Evolutionary conservation across 73 alveolate species (phyloP).

Genomic region (Tetrahymena malaccensis): DNA sequence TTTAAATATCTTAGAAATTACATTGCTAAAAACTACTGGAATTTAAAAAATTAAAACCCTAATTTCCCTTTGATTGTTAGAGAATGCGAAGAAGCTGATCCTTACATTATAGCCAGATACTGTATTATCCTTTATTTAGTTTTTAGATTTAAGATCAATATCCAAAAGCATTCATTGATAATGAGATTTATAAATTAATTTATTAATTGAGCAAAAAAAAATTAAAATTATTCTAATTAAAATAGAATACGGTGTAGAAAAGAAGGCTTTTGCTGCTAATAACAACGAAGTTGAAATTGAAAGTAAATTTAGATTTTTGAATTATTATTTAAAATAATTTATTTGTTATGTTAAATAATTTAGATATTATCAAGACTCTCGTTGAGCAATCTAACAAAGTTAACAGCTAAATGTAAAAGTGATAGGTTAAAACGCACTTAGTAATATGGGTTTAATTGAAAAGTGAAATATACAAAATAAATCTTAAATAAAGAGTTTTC

Average conservation of each 20-base stretch:
- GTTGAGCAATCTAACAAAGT: not conserved
- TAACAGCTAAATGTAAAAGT: not conserved
- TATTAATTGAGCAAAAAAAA: not conserved
- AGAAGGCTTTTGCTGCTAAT: constrained; percentile 56
- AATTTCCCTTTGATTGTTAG: constrained; percentile 75
- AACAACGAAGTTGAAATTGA: constrained; percentile 53
- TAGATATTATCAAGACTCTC: not conserved
- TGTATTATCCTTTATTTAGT: not conserved
- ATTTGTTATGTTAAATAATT: not conserved
- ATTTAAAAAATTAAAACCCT: constrained; percentile 58
- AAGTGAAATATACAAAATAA: not conserved
- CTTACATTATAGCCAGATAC: constrained; percentile 68
- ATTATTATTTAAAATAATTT: not conserved
- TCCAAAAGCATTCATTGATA: not conserved
- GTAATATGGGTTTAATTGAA: not conserved
- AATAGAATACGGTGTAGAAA: constrained; percentile 72
- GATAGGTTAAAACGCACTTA: not conserved
- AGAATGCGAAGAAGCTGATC: constrained; percentile 75
- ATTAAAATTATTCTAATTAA: not conserved
- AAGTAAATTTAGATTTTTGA: not conserved
- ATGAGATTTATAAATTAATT: not conserved
- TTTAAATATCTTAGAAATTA: constrained; percentile 27
- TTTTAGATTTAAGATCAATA: not conserved
- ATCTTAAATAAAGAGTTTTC: not conserved
- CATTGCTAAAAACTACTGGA: constrained; percentile 54